These are phyloP conservation scores for Nemophila menziesii DNA, from an alignment of 257 asterid species.

Conservation along the genomic window DNA sequence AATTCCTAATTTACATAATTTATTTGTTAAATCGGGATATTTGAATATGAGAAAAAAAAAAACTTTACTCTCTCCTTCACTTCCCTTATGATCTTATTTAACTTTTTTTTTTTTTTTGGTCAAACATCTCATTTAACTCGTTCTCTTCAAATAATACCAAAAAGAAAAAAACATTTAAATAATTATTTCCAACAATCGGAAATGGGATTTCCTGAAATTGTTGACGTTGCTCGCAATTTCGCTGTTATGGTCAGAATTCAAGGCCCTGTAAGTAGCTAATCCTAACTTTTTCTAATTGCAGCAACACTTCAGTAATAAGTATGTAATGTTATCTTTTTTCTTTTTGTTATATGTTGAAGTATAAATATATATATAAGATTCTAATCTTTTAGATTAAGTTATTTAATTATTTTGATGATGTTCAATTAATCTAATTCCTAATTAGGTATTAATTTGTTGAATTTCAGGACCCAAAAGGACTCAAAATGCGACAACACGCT, in stretches of 20 bases:
- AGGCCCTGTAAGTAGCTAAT: constrained; percentile 69
- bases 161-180: no score
- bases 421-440: not conserved
- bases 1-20: no score
- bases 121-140: no score
- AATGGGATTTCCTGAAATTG: constrained; percentile 77
- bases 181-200: not conserved
- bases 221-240: constrained; percentile 67
- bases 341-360: not conserved
- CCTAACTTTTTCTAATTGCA: not conserved
- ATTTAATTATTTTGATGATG: not conserved
- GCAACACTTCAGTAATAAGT: no score
- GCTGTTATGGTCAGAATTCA: constrained; percentile 93
- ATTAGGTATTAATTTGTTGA: not conserved
- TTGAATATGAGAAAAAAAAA: no score
- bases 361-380: no score
- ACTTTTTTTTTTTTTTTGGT: no score
- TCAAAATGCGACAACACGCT: constrained; percentile 89
- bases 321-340: not conserved
- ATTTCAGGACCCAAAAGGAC: constrained; percentile 89
- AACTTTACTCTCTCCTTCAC: not conserved
- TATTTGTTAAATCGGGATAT: no score
- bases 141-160: no score
- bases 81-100: no score
- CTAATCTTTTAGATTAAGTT: no score